A percentile compares a stretch with the other conserved stretches of the same genome.
These are phyloP conservation scores for Mucor indicus DNA, from an alignment of 371 early-diverging fungal genomes.

Conservation along the genomic window DNA sequence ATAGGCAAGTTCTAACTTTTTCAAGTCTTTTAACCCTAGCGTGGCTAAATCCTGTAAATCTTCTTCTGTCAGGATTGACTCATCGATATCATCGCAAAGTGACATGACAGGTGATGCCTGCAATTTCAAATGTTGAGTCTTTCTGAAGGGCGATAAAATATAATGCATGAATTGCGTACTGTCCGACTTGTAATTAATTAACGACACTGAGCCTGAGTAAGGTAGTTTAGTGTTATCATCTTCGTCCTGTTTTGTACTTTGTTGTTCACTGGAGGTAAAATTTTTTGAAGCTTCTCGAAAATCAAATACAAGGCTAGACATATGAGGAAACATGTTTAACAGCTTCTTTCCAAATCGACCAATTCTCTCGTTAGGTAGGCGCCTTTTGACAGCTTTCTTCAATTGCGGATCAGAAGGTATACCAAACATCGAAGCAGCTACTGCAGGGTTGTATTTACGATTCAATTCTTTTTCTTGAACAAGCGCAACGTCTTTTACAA, in stretches of 20 bases:
- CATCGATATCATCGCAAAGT: slow-evolving; percentile 27
- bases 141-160: slow-evolving; percentile 16
- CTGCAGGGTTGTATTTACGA: too few species aligned
- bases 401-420: slow-evolving; percentile 5
- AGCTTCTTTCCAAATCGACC: slow-evolving; percentile 6
- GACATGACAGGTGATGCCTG: slow-evolving; percentile 20
- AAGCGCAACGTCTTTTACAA: slow-evolving; percentile 17
- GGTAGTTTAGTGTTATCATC: not conserved
- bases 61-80: slow-evolving; percentile 17
- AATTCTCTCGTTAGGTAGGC: not conserved
- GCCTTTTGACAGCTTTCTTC: too few species aligned
- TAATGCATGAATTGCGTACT: slow-evolving; percentile 6
- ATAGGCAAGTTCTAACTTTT: slow-evolving; percentile 13
- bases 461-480: too few species aligned
- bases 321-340: slow-evolving; percentile 16
- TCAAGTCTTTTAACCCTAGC: slow-evolving; percentile 4
- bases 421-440: slow-evolving; percentile 14
- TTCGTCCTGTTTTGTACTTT: not conserved
- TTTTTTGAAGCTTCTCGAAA: slow-evolving; percentile 4
- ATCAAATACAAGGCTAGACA: slow-evolving; percentile 11
- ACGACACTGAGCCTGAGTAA: slow-evolving; percentile 14
- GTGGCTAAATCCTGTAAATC: slow-evolving; percentile 15
- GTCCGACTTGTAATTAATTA: slow-evolving; percentile 20
- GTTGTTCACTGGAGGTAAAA: not conserved
- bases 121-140: slow-evolving; percentile 11